Evolutionary conservation across 2,329 filamentous ascomycete genomes (phyloP), one percentile per base, ranked within the genome.

Genomic region (Trichoderma simmonsii): DNA sequence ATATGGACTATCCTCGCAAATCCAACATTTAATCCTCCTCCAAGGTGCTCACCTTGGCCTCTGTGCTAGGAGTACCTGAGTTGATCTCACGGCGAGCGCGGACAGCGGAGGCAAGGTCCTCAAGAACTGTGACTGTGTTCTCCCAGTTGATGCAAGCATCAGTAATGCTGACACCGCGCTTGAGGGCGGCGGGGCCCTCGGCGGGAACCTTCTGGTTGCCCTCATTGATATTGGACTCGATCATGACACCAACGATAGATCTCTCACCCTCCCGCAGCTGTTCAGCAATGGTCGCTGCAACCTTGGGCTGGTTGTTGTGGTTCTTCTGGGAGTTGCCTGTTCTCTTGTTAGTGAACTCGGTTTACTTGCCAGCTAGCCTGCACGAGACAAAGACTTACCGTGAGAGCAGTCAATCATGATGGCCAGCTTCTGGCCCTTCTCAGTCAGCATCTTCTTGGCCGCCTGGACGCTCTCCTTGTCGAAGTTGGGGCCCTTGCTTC

Each of bases 371-470:
- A 54, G 48, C 11, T 24, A 51, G 21, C n/a, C 3, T 24, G n/a
- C 15, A 54, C 36, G 24, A 9, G 11, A 24, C 8, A 34, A 60
- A 18, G 36, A 80, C 88, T 71, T 85, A 94, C 93, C 96, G 81
- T 99, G 96, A 26, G 95, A 98, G 87, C 96, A 99, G 83, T 99
- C 96, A 72, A 99, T 90, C 96, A 99, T 99, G 84, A 99, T 92
- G 75, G 95, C 92, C 83, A 94, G 88, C 79, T 91, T 92, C 81
- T 96, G 92, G 73, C 91, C 91, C 89, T 97, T 97, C 84, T 93
- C 92, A 75, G 83, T 85, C 78, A 99, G 84, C 3, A 90, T 90
- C 81, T 95, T 92, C 81, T 95, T 93, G 32, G 93, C 93, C 68
- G 86, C 86, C 81, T 91, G 89, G 77, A 99, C 92, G 80, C 87